A percentile compares a stretch with the other conserved stretches of the same genome.
phyloP scores from a whole-genome alignment of 192 early-diverging fungal genomes.

The Diversispora eburnea region DNA sequence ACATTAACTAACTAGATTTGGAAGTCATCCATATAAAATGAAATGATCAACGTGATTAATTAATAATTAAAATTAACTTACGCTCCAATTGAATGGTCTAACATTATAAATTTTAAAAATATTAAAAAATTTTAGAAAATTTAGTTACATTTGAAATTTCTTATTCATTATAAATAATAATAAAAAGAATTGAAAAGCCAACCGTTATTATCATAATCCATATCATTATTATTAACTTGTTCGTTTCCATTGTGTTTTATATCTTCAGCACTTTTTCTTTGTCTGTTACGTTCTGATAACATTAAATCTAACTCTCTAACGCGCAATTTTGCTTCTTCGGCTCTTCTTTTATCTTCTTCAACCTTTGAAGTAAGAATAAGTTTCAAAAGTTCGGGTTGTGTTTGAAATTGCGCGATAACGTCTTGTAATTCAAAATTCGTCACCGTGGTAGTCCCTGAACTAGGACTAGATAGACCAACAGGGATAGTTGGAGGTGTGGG shows the following conservation, averaged over 20 bases:
- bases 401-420: constrained; percentile 43
- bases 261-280: constrained; percentile 28
- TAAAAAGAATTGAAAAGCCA: not conserved
- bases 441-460: constrained; percentile 21
- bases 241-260: no score
- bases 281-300: constrained; percentile 31
- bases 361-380: constrained; percentile 52
- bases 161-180: not conserved
- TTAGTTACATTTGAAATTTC: not conserved
- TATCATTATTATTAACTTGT: constrained; percentile 7
- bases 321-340: constrained; percentile 54
- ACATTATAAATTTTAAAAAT: no score
- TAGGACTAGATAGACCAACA: not conserved
- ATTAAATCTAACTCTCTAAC: constrained; percentile 47
- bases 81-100: constrained; percentile 1
- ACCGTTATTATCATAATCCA: constrained; percentile 2
- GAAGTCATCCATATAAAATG: no score
- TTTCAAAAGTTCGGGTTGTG: constrained; percentile 52
- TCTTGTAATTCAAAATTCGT: constrained; percentile 47
- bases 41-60: not conserved
- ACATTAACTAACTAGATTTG: not conserved
- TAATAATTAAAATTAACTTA: not conserved
- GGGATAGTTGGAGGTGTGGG: constrained; percentile 12
- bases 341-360: constrained; percentile 54
- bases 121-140: no score